Evolutionary conservation across 2,329 filamentous ascomycete species (phyloP), one percentile per base, ranked within the genome.

Genomic region (Pyrenochaeta sp.): DNA sequence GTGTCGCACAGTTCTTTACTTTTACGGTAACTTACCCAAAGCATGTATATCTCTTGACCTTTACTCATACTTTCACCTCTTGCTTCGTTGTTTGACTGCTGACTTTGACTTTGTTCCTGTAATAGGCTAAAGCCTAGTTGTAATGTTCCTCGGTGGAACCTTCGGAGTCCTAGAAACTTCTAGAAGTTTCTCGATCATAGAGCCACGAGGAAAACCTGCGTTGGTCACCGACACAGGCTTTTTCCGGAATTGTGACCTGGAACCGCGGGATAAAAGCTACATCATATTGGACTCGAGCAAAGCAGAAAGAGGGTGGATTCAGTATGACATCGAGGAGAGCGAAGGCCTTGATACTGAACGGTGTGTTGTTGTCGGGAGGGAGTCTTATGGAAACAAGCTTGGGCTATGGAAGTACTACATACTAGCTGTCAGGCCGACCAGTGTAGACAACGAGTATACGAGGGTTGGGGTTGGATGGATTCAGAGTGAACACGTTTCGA

Each of bases 311-410:
- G 54, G 46, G 37, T 42, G 50, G 44, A 45, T 54, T 15, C 42
- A 37, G 21, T 58, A 51, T 51, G 51, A 57, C 44, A 4, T 40
- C 14, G 36, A 39, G 33, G 45, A 17, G 7, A 29, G 7, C 36
- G 45, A 60, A 31, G 39, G 43, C 17, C 31, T 45, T 45, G 20
- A 33, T 40, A 27, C 39, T 27, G 40, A 48, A 43, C 45, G 41
- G 18, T 58, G 54, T 55, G 41, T 60, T 54, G 41, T 61, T 27
- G 40, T 58, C 15, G 50, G 54, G 46, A 60, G 39, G 44, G 47
- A 31, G 23, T 10, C 20, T 43, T 29, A 17, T 11, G 15, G 20
- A 30, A 21, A 31, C 11, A 29, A 36, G 30, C n/a, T 15, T 31
- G 12, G 23, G 29, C 7, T 18, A 17, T 27, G 33, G 30, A 7